Evolutionary conservation across 169 alveolate species (phyloP), one percentile per base, ranked within the genome.

Genomic region (Plasmodium berghei): DNA sequence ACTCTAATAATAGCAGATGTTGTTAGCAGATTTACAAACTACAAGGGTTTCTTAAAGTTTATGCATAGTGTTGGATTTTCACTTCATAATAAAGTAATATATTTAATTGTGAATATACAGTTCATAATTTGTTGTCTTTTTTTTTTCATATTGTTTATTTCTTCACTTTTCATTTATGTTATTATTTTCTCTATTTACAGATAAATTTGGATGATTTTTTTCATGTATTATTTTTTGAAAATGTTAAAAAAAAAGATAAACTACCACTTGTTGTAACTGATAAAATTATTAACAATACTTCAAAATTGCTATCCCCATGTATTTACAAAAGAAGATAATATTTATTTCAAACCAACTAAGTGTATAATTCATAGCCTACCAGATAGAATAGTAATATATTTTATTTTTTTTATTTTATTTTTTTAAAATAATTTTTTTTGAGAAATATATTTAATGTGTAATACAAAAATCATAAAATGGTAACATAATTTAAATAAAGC

Each of bases 1-100:
- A 46, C 71, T n/a, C 42, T 77, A 63, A 77, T 77, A 56, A 77
- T 77, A 63, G 89, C 89, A 5, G 89, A 77, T 20, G 89, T 45
- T 12, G 77, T 77, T 16, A 77, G 89, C 56, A 24, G 89, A 16
- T 77, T 77, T 77, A 77, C 74, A 3, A 77, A 77, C 59, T 77
- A 63, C 69, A 77, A 64, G 55, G 89, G 77, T 9, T 77, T 77
- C 26, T 28, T 77, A 22, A 77, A 77, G 18, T 77, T 77, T 45
- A 77, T 77, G 89, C 54, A 24, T 24, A 48, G 66, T 9, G 89
- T 77, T 16, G 89, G 89, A 42, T 77, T 62, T 77, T 42, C 58
- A n/a, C 24, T 77, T 20, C 34, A 56, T 28, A 64, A 77, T 52
- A 24, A 45, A 28, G 89, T 77, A 77, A 63, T 63, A 20, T 45